Evolutionary conservation across 805 yeast genomes (phyloP).

Genomic region (Saccharomyces paradoxus): DNA sequence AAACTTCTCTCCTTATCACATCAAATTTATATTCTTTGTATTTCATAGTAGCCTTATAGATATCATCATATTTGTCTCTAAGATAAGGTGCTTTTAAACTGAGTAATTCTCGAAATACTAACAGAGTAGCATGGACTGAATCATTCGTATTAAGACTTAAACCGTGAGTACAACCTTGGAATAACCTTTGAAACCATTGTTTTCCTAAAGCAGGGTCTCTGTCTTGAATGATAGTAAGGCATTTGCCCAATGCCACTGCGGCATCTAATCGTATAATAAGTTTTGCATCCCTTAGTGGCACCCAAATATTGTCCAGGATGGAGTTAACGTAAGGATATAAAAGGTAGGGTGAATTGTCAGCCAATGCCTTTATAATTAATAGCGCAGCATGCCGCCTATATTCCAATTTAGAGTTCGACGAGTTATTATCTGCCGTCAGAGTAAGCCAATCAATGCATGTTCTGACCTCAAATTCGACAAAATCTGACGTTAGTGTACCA

Average conservation of each 20-base stretch:
- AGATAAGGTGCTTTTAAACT: slow-evolving; percentile 65
- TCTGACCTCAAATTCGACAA: slow-evolving; percentile 87
- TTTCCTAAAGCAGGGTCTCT: slow-evolving; percentile 65
- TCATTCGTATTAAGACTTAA: slow-evolving; percentile 50
- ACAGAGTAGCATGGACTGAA: slow-evolving; percentile 75
- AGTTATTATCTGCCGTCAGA: slow-evolving; percentile 34
- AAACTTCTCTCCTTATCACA: slow-evolving; percentile 75
- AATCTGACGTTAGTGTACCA: slow-evolving; percentile 80
- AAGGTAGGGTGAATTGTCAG: slow-evolving; percentile 78
- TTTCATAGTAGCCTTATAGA: slow-evolving; percentile 64
- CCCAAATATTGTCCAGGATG: slow-evolving; percentile 78
- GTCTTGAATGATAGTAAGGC: slow-evolving; percentile 69
- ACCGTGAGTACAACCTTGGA: slow-evolving; percentile 59
- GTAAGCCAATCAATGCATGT: slow-evolving; percentile 87
- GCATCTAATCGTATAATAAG: slow-evolving; percentile 71
- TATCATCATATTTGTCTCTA: slow-evolving; percentile 61
- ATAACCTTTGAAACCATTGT: slow-evolving; percentile 66
- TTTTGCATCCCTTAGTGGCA: slow-evolving; percentile 75
- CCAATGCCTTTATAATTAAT: slow-evolving; percentile 71
- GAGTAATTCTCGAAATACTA: slow-evolving; percentile 74
- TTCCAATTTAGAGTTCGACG: slow-evolving; percentile 64
- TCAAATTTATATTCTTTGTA: slow-evolving; percentile 72
- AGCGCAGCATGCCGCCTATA: slow-evolving; percentile 86
- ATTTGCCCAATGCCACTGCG: slow-evolving; percentile 68
- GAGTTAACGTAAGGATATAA: slow-evolving; percentile 70